These are phyloP conservation scores for Cornus controversa DNA, from an alignment of 148 eudicot species.

Conservation along the genomic window DNA sequence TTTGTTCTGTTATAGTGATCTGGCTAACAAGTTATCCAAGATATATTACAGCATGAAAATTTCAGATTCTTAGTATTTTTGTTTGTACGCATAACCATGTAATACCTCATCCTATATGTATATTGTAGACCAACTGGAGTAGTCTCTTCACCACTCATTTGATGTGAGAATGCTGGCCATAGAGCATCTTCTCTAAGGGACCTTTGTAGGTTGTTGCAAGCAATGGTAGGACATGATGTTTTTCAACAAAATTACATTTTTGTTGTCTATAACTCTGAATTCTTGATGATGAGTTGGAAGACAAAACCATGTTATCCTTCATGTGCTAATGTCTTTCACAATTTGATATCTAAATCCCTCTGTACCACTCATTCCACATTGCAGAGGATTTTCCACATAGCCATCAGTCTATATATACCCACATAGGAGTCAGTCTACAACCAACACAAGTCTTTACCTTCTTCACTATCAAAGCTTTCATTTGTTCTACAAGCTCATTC, in stretches of 20 bases:
- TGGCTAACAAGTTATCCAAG: no score
- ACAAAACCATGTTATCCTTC: neutral
- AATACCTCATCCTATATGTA: no score
- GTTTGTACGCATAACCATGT: no score
- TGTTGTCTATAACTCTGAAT: no score
- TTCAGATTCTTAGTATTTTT: no score
- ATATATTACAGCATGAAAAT: no score
- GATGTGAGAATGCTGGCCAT: neutral
- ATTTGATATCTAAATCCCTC: neutral
- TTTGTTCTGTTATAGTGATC: no score
- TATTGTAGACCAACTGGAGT: no score
- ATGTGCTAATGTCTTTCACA: neutral
- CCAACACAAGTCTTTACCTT: neutral
- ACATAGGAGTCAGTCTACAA: neutral
- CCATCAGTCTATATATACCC: neutral
- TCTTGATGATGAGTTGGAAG: neutral
- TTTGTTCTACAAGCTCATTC: neutral
- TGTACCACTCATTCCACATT: neutral
- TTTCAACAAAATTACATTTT: neutral
- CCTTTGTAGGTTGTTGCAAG: neutral
- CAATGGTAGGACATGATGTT: constrained; percentile 10
- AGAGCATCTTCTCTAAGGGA: neutral
- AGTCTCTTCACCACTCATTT: no score
- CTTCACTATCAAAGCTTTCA: neutral
- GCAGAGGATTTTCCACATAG: neutral